Conservation (phyloP, 148 eudicot genomes). For the Bassia scoparia region DNA sequence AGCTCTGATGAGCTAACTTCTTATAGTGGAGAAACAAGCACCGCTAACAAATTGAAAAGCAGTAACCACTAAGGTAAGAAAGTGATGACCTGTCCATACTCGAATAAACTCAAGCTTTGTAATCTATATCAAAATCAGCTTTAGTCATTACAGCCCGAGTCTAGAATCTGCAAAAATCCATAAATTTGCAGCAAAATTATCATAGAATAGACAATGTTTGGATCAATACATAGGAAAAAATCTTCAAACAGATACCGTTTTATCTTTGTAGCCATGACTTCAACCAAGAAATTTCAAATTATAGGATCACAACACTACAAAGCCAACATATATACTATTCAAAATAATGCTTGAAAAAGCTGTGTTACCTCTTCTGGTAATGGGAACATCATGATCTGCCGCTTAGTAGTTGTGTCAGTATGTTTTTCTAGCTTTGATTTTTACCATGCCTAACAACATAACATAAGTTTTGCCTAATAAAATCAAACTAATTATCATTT, state of each 20-base stretch:
- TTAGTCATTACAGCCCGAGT: slow-evolving; percentile 76
- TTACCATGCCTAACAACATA: slow-evolving; percentile 67
- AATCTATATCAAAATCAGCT: slow-evolving; percentile 73
- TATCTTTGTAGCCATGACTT: too few species aligned
- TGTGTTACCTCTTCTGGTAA: too few species aligned
- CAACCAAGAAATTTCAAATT: too few species aligned
- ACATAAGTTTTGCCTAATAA: slow-evolving; percentile 9
- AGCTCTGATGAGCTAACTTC: background rate
- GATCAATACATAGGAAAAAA: background rate
- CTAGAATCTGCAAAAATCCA: slow-evolving; percentile 52
- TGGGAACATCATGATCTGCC: slow-evolving; percentile 96
- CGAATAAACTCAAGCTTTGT: slow-evolving; percentile 74
- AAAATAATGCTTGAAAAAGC: too few species aligned
- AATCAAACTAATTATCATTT: background rate
- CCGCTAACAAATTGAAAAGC: background rate
- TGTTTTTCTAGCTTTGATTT: slow-evolving; percentile 68
- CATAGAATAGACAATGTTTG: background rate
- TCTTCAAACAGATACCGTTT: background rate
- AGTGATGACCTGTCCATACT: slow-evolving; percentile 77
- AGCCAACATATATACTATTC: too few species aligned
- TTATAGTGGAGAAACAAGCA: background rate
- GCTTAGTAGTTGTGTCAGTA: slow-evolving; percentile 95
- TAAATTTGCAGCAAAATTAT: background rate
- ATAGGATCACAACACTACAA: too few species aligned
- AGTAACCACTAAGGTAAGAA: slow-evolving; percentile 3